Conservation (phyloP, 495 filamentous ascomycete genomes). For the Staphylotrichum tortipilum region DNA sequence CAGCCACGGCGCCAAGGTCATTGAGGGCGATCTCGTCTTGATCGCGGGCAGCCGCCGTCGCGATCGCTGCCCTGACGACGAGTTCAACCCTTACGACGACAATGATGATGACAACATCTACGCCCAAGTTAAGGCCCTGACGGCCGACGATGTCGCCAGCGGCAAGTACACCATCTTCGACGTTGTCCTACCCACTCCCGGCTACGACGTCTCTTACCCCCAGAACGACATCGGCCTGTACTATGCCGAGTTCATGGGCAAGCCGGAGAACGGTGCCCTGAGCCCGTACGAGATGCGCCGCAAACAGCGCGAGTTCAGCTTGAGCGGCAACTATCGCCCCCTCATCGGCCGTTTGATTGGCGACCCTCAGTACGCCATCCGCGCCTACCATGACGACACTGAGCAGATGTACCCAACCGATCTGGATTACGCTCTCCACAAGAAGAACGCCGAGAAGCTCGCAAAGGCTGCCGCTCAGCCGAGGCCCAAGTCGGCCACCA, state of each 20-base stretch:
- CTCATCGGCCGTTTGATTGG: slow-evolving; percentile 59
- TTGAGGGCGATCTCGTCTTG: slow-evolving; percentile 82
- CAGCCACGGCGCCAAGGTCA: slow-evolving; percentile 56
- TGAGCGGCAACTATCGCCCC: slow-evolving; percentile 85
- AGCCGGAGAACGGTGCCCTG: slow-evolving; percentile 61
- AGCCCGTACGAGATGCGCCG: slow-evolving; percentile 85
- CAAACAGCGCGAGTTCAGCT: slow-evolving; percentile 71
- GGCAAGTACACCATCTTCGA: slow-evolving; percentile 79
- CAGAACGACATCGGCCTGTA: slow-evolving; percentile 69
- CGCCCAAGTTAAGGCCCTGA: slow-evolving; percentile 65
- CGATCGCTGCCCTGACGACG: slow-evolving; percentile 36
- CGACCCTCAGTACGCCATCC: slow-evolving; percentile 54
- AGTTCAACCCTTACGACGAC: slow-evolving; percentile 40
- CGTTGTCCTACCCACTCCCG: slow-evolving; percentile 87
- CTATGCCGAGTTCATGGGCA: slow-evolving; percentile 77
- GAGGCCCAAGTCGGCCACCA: neutral
- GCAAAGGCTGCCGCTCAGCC: neutral
- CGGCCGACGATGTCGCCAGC: slow-evolving; percentile 66
- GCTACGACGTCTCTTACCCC: slow-evolving; percentile 83
- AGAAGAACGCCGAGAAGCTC: slow-evolving; percentile 9
- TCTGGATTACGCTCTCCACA: slow-evolving; percentile 28
- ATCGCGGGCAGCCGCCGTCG: slow-evolving; percentile 26
- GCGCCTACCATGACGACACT: slow-evolving; percentile 56
- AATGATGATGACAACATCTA: slow-evolving; percentile 50
- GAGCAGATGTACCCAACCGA: slow-evolving; percentile 87